Base-by-base conservation (phyloP, 768 basidiomycete genomes). In the Austroboletus festivus region DNA sequence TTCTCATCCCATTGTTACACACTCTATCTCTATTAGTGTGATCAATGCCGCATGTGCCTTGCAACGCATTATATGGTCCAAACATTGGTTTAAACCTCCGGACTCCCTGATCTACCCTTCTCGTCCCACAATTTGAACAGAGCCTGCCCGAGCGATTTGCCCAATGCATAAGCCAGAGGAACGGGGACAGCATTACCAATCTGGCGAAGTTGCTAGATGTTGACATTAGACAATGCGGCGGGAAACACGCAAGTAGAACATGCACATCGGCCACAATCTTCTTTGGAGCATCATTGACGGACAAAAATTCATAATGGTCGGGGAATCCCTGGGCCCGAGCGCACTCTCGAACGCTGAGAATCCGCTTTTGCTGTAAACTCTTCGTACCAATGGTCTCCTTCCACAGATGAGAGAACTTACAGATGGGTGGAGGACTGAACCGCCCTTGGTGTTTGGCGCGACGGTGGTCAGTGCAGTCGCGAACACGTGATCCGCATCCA, bases 151-250 rank as follows among this genome's bases (percentile, higher is more conserved):
- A 79, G 58, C 7, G 68, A 66, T 42, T 65, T 69, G 7, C 83
- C 85, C 2, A 89, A 70, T 3, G 85, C 83, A 10, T 76, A 68
- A 4, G 83, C 85, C 20, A 89, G 72, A 3, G 83, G 82, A 8
- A 87, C 74, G 3, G 87, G 85, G 7, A 89, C 87, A 3, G 86
- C 88, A 58, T 90, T 90, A 0, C 88, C 89, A 38, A 90, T 89
- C 53, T 89, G 88, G 42, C 77, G 72, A 48, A 82, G 71, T 81
- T 85, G 83, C 88, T 90, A 52, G 20, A 51, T 30, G 44, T 21
- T 8, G 30, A 50, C 30, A 33, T 18, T 56, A 50, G 52, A 42
- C 15, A 26, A 46, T 12, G 28, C 28, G 4, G 10, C 9, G 16
- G n/a, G 4, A 48, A 38, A 28, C 47, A 28, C 12, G 28, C 23